A percentile compares a stretch with the other conserved stretches of the same genome.
phyloP scores from a whole-genome alignment of 805 yeast species.

The Clavispora santaluciae region DNA sequence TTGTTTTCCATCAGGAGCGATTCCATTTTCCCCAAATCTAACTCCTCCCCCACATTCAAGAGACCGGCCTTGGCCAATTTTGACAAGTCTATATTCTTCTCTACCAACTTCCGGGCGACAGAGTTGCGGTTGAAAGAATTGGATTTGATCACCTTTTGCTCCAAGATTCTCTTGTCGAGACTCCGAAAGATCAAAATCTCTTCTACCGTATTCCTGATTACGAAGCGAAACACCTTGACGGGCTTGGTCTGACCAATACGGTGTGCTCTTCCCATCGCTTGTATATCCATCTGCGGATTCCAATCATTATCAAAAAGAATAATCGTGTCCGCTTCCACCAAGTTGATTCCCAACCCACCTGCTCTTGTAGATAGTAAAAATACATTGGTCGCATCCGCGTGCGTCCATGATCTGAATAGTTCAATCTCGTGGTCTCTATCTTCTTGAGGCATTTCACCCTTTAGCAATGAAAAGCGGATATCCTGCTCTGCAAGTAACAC shows the following conservation, averaged over 20 bases:
- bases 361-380: constrained; percentile 87
- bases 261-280: constrained; percentile 94
- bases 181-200: constrained; percentile 76
- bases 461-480: constrained; percentile 55
- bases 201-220: constrained; percentile 76
- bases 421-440: constrained; percentile 63
- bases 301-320: constrained; percentile 89
- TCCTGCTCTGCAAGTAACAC: constrained; percentile 60
- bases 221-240: constrained; percentile 74
- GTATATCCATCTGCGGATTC: constrained; percentile 96
- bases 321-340: constrained; percentile 85
- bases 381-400: constrained; percentile 28
- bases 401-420: constrained; percentile 34
- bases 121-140: constrained; percentile 26
- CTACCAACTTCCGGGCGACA: constrained; percentile 24
- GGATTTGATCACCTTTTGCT: constrained; percentile 54
- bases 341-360: constrained; percentile 89
- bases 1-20: neutral
- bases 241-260: constrained; percentile 88
- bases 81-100: constrained; percentile 11
- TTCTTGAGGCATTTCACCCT: constrained; percentile 66
- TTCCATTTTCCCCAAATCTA: constrained; percentile 7
- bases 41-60: constrained; percentile 3
- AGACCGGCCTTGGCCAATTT: constrained; percentile 6
- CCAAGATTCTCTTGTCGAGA: constrained; percentile 73